Percentiles rank a stretch among this genome's conserved stretches.
These are phyloP conservation scores for Blastobotrys niveus DNA, from an alignment of 1,139 yeast species.

Conservation along the genomic window DNA sequence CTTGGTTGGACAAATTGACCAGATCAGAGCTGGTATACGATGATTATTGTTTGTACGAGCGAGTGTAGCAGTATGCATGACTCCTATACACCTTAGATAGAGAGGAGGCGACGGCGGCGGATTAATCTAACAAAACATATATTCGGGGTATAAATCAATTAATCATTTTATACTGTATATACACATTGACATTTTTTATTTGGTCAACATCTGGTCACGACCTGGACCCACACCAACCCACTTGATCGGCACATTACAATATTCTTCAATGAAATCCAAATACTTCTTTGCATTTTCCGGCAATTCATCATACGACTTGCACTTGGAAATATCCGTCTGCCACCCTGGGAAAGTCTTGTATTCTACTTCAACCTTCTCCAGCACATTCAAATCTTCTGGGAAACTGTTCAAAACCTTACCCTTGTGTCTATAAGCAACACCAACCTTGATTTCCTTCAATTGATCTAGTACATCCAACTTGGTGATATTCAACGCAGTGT, in stretches of 20 bases:
- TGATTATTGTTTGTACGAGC: constrained; percentile 29
- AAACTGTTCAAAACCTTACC: constrained; percentile 71
- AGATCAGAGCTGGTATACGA: constrained; percentile 25
- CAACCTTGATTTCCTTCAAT: constrained; percentile 82
- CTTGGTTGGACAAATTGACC: constrained; percentile 21
- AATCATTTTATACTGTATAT: not conserved
- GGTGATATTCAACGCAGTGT: constrained; percentile 89
- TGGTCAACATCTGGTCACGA: constrained; percentile 48
- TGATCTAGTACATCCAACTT: constrained; percentile 91
- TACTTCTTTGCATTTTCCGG: constrained; percentile 86
- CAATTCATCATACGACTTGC: constrained; percentile 64
- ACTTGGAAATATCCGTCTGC: constrained; percentile 74
- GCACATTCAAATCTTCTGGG: constrained; percentile 83
- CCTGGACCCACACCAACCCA: constrained; percentile 99
- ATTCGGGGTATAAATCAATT: not conserved
- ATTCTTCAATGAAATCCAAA: constrained; percentile 78
- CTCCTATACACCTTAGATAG: too few species aligned
- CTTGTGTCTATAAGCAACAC: constrained; percentile 68
- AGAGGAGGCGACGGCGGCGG: too few species aligned
- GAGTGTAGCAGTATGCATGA: too few species aligned
- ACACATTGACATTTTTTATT: constrained; percentile 2
- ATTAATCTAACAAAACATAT: too few species aligned
- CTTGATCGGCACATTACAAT: constrained; percentile 73
- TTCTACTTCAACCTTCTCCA: constrained; percentile 86
- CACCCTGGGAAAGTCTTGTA: constrained; percentile 92